Evolutionary conservation across 78 protist species (phyloP).

Genomic region (Chrysochromulina parva): DNA sequence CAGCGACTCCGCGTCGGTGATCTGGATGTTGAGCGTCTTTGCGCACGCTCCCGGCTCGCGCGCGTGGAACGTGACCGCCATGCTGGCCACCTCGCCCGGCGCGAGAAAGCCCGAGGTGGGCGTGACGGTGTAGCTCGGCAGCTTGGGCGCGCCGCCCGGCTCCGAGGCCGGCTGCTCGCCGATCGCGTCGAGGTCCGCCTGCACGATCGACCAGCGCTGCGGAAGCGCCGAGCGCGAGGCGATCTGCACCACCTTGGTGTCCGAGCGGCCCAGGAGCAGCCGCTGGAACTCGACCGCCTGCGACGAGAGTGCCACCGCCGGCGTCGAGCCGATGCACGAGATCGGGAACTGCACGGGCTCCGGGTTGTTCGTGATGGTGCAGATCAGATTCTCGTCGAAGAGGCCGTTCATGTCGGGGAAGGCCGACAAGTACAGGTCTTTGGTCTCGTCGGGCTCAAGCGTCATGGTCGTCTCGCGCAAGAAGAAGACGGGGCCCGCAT

Average conservation of each 20-base stretch:
- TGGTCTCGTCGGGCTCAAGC: conserved; percentile 52
- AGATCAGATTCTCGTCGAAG: conserved; percentile 41
- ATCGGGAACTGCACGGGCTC: conserved; percentile 52
- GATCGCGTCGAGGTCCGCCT: background rate
- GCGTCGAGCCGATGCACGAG: conserved; percentile 48
- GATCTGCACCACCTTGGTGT: conserved; percentile 16
- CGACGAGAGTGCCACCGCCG: background rate
- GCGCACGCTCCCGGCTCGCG: conserved; percentile 15
- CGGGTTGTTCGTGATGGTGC: conserved; percentile 61
- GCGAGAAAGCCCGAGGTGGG: background rate
- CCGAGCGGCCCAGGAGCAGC: conserved; percentile 40
- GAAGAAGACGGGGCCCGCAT: background rate
- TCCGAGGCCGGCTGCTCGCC: background rate
- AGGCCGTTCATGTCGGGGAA: conserved; percentile 31
- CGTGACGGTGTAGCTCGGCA: background rate
- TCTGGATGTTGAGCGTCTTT: background rate
- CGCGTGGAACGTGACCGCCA: background rate
- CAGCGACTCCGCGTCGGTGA: no score
- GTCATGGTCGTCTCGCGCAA: conserved; percentile 1
- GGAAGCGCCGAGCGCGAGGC: background rate
- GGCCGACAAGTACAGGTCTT: conserved; percentile 55
- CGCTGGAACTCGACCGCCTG: conserved; percentile 40
- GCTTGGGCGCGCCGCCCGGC: background rate
- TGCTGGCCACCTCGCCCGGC: background rate
- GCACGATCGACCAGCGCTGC: background rate